Percentiles rank a stretch among this genome's conserved stretches.
phyloP scores from a whole-genome alignment of 179 eudicot species.

The Carnegiea gigantea region DNA sequence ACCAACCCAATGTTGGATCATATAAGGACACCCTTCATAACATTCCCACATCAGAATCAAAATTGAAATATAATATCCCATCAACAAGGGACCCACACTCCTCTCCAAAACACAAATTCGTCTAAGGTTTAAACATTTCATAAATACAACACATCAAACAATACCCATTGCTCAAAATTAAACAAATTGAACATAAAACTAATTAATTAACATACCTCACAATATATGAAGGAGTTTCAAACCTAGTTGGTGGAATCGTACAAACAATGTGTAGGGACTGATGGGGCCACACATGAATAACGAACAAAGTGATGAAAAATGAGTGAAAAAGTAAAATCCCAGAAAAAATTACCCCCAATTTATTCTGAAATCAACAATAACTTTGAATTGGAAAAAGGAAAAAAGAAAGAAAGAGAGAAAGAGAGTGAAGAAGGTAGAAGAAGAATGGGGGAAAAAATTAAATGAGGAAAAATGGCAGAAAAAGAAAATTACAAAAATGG shows the following conservation, averaged over 20 bases:
- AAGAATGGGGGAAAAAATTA: not conserved
- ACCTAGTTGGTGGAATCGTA: slow-evolving; percentile 13
- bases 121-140: not conserved
- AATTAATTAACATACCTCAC: slow-evolving; percentile 21
- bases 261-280: slow-evolving; percentile 5
- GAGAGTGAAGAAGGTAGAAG: not conserved
- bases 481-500: slow-evolving; percentile 8
- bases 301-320: slow-evolving; percentile 43
- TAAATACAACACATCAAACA: slow-evolving; percentile 14
- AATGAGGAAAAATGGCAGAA: slow-evolving; percentile 8
- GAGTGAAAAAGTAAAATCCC: slow-evolving; percentile 8
- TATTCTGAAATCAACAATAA: slow-evolving; percentile 19
- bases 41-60: slow-evolving; percentile 22
- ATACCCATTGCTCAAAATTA: slow-evolving; percentile 24
- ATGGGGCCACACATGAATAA: too few relatives aligned
- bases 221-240: not conserved
- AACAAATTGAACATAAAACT: slow-evolving; percentile 19
- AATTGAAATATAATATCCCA: slow-evolving; percentile 23
- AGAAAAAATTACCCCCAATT: slow-evolving; percentile 5
- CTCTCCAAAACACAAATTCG: not conserved
- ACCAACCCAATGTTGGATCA: slow-evolving; percentile 22
- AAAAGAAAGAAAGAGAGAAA: not conserved
- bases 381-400: slow-evolving; percentile 4
- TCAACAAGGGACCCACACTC: not conserved
- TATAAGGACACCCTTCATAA: slow-evolving; percentile 4